Percentiles rank a stretch among this genome's conserved stretches.
These are phyloP conservation scores for Celoporthe dispersa DNA, from an alignment of 2,329 filamentous ascomycete genomes.

Conservation along the genomic window DNA sequence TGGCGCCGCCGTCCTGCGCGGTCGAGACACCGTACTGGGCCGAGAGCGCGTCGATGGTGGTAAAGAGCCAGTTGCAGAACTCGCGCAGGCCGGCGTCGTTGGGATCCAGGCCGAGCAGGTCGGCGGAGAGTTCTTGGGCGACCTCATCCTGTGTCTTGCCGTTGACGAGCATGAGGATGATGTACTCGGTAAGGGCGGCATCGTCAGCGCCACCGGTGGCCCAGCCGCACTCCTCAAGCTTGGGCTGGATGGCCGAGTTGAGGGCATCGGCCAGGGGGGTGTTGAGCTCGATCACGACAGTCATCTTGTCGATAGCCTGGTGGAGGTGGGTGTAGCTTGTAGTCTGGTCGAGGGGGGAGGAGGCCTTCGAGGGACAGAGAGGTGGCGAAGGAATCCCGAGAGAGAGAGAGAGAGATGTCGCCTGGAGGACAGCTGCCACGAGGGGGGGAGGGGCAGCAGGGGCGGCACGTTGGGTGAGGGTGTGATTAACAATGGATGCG, in stretches of 20 bases:
- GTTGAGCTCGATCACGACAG: conserved; percentile 75
- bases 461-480: background rate
- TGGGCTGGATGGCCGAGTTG: conserved; percentile 81
- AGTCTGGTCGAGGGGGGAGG: background rate
- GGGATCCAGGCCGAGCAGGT: conserved; percentile 79
- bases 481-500: conserved; percentile 6
- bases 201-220: conserved; percentile 77
- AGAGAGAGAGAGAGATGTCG: background rate
- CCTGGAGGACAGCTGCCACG: conserved; percentile 16
- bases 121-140: conserved; percentile 82
- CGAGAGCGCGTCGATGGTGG: conserved; percentile 74
- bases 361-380: too few relatives aligned
- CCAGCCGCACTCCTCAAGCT: conserved; percentile 93
- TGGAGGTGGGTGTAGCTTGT: background rate
- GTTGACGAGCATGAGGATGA: conserved; percentile 95
- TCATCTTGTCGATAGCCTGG: conserved; percentile 59
- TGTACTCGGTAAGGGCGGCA: conserved; percentile 89
- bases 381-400: background rate
- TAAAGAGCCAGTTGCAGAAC: conserved; percentile 93
- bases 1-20: conserved; percentile 37
- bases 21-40: conserved; percentile 61
- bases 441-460: conserved; percentile 7
- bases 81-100: conserved; percentile 82
- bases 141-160: conserved; percentile 92
- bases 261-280: conserved; percentile 86